phyloP scores from a whole-genome alignment of 2,329 filamentous ascomycete genomes.

The Ambrosiella cleistominuta region DNA sequence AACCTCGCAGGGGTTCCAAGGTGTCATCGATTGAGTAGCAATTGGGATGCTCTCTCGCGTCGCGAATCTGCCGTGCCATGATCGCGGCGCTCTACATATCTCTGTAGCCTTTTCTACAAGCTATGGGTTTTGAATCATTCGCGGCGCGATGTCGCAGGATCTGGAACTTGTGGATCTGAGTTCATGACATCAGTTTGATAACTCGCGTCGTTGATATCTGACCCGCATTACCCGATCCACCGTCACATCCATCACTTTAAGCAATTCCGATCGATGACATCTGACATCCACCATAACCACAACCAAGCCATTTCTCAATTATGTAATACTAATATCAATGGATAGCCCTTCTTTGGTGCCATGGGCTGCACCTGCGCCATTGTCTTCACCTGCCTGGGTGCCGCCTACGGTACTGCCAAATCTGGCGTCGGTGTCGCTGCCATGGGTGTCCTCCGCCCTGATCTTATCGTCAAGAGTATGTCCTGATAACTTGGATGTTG shows the following conservation, averaged over 20 bases:
- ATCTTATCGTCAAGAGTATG: slow-evolving; percentile 98
- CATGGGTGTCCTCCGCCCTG: slow-evolving; percentile 94
- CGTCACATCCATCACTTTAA: no score
- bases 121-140: no score
- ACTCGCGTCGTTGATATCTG: no score
- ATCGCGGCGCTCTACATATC: no score
- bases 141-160: no score
- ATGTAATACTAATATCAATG: background rate
- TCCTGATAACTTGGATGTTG: slow-evolving; percentile 8
- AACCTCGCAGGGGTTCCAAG: background rate
- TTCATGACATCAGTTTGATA: no score
- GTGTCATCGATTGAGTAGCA: background rate
- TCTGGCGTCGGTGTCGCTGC: slow-evolving; percentile 96
- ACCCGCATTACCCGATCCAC: no score
- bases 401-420: slow-evolving; percentile 97
- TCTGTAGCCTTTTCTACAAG: no score
- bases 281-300: no score
- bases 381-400: slow-evolving; percentile 90
- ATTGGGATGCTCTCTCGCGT: background rate
- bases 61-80: background rate
- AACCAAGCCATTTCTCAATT: background rate
- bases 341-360: slow-evolving; percentile 76
- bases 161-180: no score
- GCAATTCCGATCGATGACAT: no score
- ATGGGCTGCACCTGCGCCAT: slow-evolving; percentile 96